Conservation (phyloP, 805 yeast genomes). For the Tetrapisispora arboricola region DNA sequence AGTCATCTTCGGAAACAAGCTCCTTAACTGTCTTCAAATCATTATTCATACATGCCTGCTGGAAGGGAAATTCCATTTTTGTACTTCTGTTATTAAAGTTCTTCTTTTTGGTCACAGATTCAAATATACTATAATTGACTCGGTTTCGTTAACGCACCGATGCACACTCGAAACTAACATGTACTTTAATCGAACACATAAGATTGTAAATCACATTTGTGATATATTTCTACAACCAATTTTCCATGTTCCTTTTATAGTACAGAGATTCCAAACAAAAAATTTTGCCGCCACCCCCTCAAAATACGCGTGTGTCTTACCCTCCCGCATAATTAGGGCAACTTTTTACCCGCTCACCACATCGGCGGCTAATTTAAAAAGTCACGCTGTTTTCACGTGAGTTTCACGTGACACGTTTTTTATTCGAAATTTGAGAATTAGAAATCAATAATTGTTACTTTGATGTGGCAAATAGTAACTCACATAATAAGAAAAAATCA, state of each 20-base stretch:
- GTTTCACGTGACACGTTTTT: neutral
- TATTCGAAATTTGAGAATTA: neutral
- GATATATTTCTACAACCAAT: neutral
- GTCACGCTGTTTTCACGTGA: neutral
- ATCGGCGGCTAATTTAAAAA: neutral
- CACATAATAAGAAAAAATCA: neutral
- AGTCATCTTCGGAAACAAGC: conserved; percentile 41
- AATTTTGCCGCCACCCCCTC: neutral
- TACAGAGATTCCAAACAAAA: too few relatives aligned
- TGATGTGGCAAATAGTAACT: neutral
- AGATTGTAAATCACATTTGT: too few relatives aligned
- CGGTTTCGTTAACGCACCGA: too few relatives aligned
- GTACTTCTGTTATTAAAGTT: too few relatives aligned
- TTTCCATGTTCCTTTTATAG: too few relatives aligned
- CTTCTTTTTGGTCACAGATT: too few relatives aligned
- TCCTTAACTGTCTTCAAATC: conserved; percentile 42
- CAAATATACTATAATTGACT: too few relatives aligned
- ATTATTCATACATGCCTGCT: conserved; percentile 59
- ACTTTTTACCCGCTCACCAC: neutral
- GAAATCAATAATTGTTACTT: too few relatives aligned
- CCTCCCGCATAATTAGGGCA: neutral
- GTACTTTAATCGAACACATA: too few relatives aligned
- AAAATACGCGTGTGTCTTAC: neutral
- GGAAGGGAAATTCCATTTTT: conserved; percentile 27
- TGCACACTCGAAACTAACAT: too few relatives aligned